Evolutionary conservation across 306 rosid species (phyloP), one percentile per base, ranked within the genome.

Genomic region (Calophaca sinica): DNA sequence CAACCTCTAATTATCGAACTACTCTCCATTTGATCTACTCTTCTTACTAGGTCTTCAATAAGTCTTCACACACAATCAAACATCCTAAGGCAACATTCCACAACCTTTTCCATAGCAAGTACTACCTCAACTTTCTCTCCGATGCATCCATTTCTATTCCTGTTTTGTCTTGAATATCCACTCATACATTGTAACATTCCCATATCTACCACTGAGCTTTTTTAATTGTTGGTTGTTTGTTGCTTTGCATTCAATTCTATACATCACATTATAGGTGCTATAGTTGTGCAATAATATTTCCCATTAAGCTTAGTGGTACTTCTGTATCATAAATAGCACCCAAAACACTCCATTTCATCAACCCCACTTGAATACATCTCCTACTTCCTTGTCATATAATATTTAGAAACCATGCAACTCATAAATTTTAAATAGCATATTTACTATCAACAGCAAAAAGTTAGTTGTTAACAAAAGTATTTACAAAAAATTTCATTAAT

Each of bases 11-110:
- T 57, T 11, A 29, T 29, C 46, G 57, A 42, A 31, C 20, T 29
- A 29, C 71, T 14, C 71, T 66, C 72, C 55, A 29, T 12, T 26
- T 66, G 68, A 62, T 38, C 33, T 62, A 46, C 42, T 66, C n/a
- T 28, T 41, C 41, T 45, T 66, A 12, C 1, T 11, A 20, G 26
- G 12, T 12, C 57, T 28, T 7, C 57, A 45, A 45, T 6, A 66
- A 10, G 11, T 12, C 72, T 66, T 45, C 54, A 29, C 28, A 66
- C 52, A 66, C 10, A 6, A 66, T n/a, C 57, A 12, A 66, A 11
- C 72, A 29, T 66, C 42, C 42, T 2, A 66, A 45, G 55, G 26
- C 5, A 45, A 26, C 32, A 42, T 41, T 41, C 33, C 1, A 65
- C 71, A 20, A 44, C 44, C 3, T 45, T 66, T 11, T 46, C 20